Evolutionary conservation across 192 early-diverging fungal species (phyloP), one percentile per base, ranked within the genome.

Genomic region (Coemansia erecta): DNA sequence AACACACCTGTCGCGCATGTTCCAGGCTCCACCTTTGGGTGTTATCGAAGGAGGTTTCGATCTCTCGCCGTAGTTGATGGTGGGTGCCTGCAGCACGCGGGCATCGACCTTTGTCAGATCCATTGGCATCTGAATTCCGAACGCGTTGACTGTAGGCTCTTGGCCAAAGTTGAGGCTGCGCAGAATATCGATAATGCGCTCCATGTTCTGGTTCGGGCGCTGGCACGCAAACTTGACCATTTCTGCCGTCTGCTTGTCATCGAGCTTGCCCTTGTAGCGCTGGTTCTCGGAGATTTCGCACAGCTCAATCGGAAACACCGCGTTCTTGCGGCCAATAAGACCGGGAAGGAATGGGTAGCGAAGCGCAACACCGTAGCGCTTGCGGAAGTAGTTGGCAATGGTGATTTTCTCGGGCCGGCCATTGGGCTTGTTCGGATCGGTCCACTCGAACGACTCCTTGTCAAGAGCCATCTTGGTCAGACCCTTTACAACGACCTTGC

Each of bases 171-270:
- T 68, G 8, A 95, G 70, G 37, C 88, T 66, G 11, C 77, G 73
- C n/a, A 92, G 69, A 11, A 86, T 89, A 18, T 88, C 82, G 11
- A 9, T 53, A 61, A 98, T 98, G 63, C 91, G 91, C 66, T 88
- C 84, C 55, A 85, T 84, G 53, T 94, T 90, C n/a, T 91, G 83
- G 48, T 85, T 81, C 0, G 95, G 95, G 28, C 81, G 82, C 70
- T 90, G 87, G 64, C 91, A 93, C 0, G 93, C 94, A 64, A 92
- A 93, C 28, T 86, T 91, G 64, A 98, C 95, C 94, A 98, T 96
- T 62, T 98, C 93, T 0, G 92, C 89, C 0, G 94, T 96, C 81
- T 94, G 88, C 28, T 72, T 72, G 49, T 95, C 91, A 60, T 92
- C 86, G 37, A 96, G 70, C 63, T 93, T 93, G 58, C 89, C 82